Conservation (phyloP, 306 rosid genomes). For the Purshia tridentata region DNA sequence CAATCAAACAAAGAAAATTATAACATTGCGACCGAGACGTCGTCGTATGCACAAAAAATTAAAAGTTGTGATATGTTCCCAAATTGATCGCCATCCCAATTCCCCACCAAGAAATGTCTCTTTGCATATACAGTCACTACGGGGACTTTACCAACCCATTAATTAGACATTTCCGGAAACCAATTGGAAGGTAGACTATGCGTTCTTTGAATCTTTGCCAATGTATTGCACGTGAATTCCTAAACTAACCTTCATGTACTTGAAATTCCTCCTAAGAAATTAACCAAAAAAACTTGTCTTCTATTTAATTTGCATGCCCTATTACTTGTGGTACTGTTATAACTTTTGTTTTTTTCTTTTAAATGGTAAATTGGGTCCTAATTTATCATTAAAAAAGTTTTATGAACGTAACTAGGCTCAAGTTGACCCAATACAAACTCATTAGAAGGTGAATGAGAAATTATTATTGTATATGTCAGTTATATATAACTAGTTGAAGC, state of each 20-base stretch:
- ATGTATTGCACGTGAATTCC: not conserved
- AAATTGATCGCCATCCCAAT: not conserved
- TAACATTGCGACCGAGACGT: slow-evolving; percentile 3
- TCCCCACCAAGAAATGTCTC: slow-evolving; percentile 2
- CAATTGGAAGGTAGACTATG: not conserved
- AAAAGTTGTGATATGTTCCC: not conserved
- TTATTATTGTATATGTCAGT: not conserved
- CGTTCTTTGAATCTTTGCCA: not conserved
- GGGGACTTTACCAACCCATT: not conserved
- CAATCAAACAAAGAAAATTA: no score
- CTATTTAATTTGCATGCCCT: no score
- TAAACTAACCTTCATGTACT: not conserved
- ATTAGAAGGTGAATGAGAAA: no score
- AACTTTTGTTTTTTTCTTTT: no score
- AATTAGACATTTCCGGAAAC: not conserved
- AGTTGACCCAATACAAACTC: no score
- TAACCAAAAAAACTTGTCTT: no score
- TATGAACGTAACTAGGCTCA: no score
- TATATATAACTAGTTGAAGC: no score
- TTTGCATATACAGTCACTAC: not conserved
- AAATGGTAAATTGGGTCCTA: no score
- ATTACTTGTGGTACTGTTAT: no score
- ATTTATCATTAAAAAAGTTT: no score
- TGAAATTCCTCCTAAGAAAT: no score
- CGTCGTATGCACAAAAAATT: not conserved